Evolutionary conservation across 495 filamentous ascomycete species (phyloP).

Genomic region (Penicillium waksmanii): DNA sequence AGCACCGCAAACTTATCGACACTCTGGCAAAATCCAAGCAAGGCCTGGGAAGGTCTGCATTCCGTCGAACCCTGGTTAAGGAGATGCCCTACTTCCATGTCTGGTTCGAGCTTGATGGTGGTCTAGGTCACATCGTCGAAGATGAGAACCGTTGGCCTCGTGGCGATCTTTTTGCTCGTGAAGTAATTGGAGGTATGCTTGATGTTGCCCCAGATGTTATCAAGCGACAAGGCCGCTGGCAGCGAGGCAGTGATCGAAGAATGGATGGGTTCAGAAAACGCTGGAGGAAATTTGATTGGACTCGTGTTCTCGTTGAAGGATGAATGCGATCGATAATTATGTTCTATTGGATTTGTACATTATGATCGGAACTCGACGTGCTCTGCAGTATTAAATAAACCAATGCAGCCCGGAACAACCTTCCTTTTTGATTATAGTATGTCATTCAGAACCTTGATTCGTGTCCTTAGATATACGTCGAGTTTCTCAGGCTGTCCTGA

Average conservation of each 20-base stretch:
- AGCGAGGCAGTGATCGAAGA: conserved; percentile 67
- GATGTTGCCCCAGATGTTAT: conserved; percentile 82
- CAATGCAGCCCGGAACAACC: not conserved
- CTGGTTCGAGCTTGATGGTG: conserved; percentile 93
- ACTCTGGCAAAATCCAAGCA: conserved; percentile 71
- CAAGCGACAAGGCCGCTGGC: conserved; percentile 90
- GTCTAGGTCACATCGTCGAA: conserved; percentile 90
- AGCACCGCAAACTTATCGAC: conserved; percentile 93
- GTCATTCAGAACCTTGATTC: not conserved
- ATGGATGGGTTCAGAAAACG: conserved; percentile 78
- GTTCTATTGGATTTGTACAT: not conserved
- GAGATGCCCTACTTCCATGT: conserved; percentile 99
- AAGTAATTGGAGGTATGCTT: conserved; percentile 92
- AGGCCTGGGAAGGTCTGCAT: conserved; percentile 78
- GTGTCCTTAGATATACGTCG: not conserved
- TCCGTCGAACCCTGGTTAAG: conserved; percentile 81
- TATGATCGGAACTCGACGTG: not conserved
- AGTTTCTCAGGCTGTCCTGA: not conserved
- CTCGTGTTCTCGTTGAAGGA: conserved; percentile 69
- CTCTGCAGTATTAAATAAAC: not conserved
- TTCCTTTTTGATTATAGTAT: not conserved
- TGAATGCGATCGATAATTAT: conserved; percentile 14
- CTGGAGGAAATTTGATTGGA: conserved; percentile 98
- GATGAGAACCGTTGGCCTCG: conserved; percentile 85
- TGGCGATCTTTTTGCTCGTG: conserved; percentile 91